Evolutionary conservation across 2,329 filamentous ascomycete genomes (phyloP).

Genomic region (Neofusicoccum cordaticola): DNA sequence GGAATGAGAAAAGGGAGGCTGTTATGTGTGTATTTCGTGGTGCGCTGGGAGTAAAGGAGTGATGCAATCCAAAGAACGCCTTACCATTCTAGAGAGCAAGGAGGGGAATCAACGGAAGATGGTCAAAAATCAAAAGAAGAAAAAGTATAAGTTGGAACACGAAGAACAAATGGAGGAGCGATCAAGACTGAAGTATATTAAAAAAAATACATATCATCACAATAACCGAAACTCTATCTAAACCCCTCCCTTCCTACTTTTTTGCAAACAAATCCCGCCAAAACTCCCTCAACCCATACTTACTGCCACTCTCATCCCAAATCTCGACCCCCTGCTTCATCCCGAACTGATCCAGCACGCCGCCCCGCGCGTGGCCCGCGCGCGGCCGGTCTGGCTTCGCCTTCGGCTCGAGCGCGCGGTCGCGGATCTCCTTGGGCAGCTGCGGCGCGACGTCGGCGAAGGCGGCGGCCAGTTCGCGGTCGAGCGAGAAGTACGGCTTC

Average conservation of each 20-base stretch:
- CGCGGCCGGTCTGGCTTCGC: conserved; percentile 23
- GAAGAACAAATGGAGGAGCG: no score
- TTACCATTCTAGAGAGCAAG: no score
- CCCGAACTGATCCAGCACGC: conserved; percentile 62
- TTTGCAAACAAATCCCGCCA: conserved; percentile 73
- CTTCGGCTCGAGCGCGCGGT: conserved; percentile 57
- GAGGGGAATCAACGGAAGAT: no score
- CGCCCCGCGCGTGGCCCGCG: conserved; percentile 43
- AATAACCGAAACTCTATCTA: no score
- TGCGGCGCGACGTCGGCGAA: conserved; percentile 82
- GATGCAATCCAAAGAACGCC: no score
- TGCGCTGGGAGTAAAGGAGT: no score
- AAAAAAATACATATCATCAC: no score
- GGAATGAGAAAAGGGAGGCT: no score
- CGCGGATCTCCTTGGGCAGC: conserved; percentile 68
- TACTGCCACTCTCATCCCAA: conserved; percentile 69
- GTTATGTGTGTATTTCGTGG: not conserved
- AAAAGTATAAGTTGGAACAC: no score
- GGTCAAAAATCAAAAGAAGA: no score
- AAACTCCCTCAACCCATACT: conserved; percentile 86
- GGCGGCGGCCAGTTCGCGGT: conserved; percentile 76
- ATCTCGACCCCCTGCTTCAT: conserved; percentile 56
- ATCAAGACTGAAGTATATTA: no score
- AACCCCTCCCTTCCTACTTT: not conserved
- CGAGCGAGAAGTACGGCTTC: conserved; percentile 84